A percentile compares a stretch with the other conserved stretches of the same genome.
Evolutionary conservation across 352 stramenopile genomes (phyloP).

Genomic region (Phytopythium ostracodes): DNA sequence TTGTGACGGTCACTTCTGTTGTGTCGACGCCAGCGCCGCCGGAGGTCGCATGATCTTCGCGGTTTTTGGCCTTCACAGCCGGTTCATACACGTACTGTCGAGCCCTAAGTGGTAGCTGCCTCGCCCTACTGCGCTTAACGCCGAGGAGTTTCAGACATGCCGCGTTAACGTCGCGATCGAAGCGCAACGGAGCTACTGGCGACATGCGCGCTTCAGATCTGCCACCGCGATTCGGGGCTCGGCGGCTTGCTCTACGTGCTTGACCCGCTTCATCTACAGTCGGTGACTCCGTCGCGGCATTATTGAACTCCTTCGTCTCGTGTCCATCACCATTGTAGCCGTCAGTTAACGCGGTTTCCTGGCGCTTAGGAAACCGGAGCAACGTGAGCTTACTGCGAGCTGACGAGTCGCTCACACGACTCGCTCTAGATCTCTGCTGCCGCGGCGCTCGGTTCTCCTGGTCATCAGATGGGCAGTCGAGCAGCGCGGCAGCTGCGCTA

Average conservation of each 20-base stretch:
- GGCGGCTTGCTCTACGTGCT: background rate
- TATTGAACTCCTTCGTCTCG: background rate
- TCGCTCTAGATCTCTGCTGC: background rate
- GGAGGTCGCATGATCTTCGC: background rate
- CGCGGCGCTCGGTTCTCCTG: background rate
- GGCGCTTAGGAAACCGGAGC: background rate
- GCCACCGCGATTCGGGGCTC: background rate
- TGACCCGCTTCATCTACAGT: background rate
- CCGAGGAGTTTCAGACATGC: conserved; percentile 3
- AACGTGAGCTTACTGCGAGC: background rate
- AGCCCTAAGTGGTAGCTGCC: background rate
- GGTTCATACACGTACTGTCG: conserved; percentile 2
- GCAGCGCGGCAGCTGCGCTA: background rate
- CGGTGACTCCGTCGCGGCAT: background rate
- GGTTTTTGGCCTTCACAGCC: background rate
- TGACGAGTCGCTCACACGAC: background rate
- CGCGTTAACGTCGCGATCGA: background rate
- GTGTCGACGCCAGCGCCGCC: background rate
- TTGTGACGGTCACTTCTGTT: background rate
- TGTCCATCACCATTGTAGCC: background rate
- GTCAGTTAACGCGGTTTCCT: background rate
- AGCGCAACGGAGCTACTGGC: background rate
- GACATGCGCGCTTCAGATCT: background rate
- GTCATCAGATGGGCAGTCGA: background rate
- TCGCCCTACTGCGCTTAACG: background rate